Base-by-base conservation (phyloP, 129 eudicot species). In the Silybum marianum region DNA sequence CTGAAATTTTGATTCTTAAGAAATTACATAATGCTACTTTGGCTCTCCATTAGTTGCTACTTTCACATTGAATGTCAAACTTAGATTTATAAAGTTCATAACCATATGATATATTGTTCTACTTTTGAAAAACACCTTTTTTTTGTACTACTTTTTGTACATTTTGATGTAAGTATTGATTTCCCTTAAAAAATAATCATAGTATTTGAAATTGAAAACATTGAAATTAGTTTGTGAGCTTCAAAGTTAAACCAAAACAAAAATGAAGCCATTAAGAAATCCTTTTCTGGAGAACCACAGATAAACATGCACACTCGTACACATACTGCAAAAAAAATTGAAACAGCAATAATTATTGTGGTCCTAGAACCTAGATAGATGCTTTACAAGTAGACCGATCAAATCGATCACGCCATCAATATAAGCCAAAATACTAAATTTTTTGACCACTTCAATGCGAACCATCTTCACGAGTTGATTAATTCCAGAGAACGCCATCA, bases 281-380 rank as follows among this genome's bases (percentile, higher is more conserved):
- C 74, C 48, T 78, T 66, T 77, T 63, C 10, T 79, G 51, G 74
- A 46, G 51, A 79, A 79, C 51, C 51, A 18, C 34, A 78, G 1
- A 44, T 6, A 44, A 46, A 19, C 69, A 26, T 23, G 9, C 21
- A 36, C 40, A 48, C 25, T 3, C 18, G 21, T 48, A 3, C 26
- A 60, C 54, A 76, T 30, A n/a, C 34, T 60, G 58, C 71, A 76
- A 62, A 76, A 62, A 36, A 60, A 62, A n/a, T 6, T 24, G n/a
- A 76, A 75, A 19, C 23, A 54, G 11, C 48, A 40, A 34, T 32
- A 60, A 32, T 16, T n/a, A n/a, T 19, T 19, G 22, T 34, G 34
- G 71, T 58, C 70, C 23, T 58, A 58, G 0, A 58, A 32, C 70
- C 23, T 58, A 58, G 0, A 58, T 19, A 58, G 66, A 24, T 58